Evolutionary conservation across 1,284 basidiomycete species (phyloP).

Genomic region (Papiliotrema nemorosa): DNA sequence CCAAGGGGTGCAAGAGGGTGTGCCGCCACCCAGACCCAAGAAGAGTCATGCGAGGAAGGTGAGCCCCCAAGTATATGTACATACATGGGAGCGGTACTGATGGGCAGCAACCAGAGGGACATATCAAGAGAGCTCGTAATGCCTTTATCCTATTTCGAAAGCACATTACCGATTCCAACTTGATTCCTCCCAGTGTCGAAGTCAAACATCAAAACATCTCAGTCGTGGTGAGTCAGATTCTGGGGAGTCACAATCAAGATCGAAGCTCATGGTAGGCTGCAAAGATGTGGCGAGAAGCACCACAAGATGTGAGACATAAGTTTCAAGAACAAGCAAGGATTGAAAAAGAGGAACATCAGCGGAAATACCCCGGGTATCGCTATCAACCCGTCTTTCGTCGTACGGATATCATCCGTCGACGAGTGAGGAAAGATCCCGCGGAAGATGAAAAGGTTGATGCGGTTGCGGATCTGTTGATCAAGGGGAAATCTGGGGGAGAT

Average conservation of each 20-base stretch:
- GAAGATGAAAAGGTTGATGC: slow-evolving; percentile 47
- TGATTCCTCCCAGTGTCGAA: slow-evolving; percentile 44
- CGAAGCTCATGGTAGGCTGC: slow-evolving; percentile 26
- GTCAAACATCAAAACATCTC: slow-evolving; percentile 48
- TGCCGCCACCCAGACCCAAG: slow-evolving; percentile 28
- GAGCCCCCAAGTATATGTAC: background rate
- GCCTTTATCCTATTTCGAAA: slow-evolving; percentile 47
- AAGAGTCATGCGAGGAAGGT: slow-evolving; percentile 41
- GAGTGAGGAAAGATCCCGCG: slow-evolving; percentile 42
- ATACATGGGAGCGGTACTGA: background rate
- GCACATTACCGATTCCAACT: slow-evolving; percentile 45
- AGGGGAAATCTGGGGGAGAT: slow-evolving; percentile 37
- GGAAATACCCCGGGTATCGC: slow-evolving; percentile 43
- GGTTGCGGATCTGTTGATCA: slow-evolving; percentile 41
- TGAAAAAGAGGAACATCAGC: slow-evolving; percentile 46
- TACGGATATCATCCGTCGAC: slow-evolving; percentile 43
- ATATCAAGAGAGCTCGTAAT: slow-evolving; percentile 40
- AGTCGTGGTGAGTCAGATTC: slow-evolving; percentile 32
- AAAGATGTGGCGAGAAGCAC: slow-evolving; percentile 48
- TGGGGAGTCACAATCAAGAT: background rate
- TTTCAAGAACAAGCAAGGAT: slow-evolving; percentile 41
- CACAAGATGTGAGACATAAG: slow-evolving; percentile 36
- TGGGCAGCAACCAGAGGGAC: slow-evolving; percentile 35
- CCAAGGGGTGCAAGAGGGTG: too few species aligned
- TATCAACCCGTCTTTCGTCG: slow-evolving; percentile 45